Conservation (phyloP, 768 basidiomycete species). For the Russula vinacea region DNA sequence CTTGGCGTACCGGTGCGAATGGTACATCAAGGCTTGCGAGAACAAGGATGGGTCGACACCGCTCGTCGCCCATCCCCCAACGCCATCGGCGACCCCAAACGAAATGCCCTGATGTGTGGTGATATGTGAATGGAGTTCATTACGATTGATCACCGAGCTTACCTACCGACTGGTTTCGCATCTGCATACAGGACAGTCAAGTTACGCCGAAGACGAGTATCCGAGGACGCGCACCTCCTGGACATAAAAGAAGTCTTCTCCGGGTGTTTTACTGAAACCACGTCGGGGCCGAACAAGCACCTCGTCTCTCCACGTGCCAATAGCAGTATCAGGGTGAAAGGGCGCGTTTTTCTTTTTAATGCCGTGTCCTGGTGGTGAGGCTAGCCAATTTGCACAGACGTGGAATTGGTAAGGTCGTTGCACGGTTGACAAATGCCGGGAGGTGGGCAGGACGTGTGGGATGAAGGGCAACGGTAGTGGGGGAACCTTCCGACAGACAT, state of each 20-base stretch:
- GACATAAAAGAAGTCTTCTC: constrained; percentile 65
- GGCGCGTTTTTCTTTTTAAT: constrained; percentile 41
- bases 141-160: constrained; percentile 23
- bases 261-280: constrained; percentile 42
- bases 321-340: constrained; percentile 54
- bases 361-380: constrained; percentile 53
- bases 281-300: constrained; percentile 50
- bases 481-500: not conserved
- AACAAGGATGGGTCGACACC: constrained; percentile 88
- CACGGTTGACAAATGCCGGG: constrained; percentile 31
- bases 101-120: constrained; percentile 56
- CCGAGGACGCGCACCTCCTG: constrained; percentile 54
- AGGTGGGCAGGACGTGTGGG: not conserved
- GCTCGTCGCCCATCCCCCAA: constrained; percentile 85
- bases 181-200: constrained; percentile 42
- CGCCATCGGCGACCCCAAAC: constrained; percentile 87
- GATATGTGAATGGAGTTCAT: constrained; percentile 25
- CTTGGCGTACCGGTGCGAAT: constrained; percentile 68
- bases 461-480: not conserved
- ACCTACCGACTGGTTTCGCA: constrained; percentile 77
- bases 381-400: constrained; percentile 74
- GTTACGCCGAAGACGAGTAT: constrained; percentile 1
- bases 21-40: constrained; percentile 88
- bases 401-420: constrained; percentile 66
- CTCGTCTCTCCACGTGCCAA: constrained; percentile 69